These are phyloP conservation scores for Colletotrichum caudatum DNA, from an alignment of 2,329 filamentous ascomycete genomes.

Conservation along the genomic window DNA sequence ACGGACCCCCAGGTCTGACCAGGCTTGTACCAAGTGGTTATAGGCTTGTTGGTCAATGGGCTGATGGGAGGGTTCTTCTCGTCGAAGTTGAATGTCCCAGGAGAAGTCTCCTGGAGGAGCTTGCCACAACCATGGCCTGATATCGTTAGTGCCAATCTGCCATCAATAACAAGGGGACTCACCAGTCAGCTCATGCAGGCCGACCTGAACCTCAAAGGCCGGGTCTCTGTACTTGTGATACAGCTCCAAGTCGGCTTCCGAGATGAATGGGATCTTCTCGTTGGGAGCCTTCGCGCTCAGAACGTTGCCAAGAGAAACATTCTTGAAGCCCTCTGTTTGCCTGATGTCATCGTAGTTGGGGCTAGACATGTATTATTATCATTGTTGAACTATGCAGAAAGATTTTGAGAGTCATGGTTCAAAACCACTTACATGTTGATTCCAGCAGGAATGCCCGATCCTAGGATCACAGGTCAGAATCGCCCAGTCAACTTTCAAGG, in stretches of 20 bases:
- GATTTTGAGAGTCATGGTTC: not conserved
- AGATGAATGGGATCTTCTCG: conserved; percentile 92
- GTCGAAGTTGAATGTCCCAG: conserved; percentile 91
- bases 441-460: conserved; percentile 74
- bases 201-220: conserved; percentile 95
- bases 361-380: conserved; percentile 45
- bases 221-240: conserved; percentile 87
- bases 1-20: conserved; percentile 95
- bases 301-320: conserved; percentile 93
- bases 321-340: conserved; percentile 90
- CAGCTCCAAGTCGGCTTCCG: conserved; percentile 78
- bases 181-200: conserved; percentile 83
- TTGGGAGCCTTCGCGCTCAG: conserved; percentile 91
- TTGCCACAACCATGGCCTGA: conserved; percentile 90
- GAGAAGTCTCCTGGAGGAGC: conserved; percentile 87
- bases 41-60: conserved; percentile 80
- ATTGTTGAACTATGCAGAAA: not conserved
- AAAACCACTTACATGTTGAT: conserved; percentile 67
- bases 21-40: conserved; percentile 91
- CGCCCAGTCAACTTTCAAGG: too few species aligned
- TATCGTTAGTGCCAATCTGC: conserved; percentile 37
- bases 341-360: conserved; percentile 82
- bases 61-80: conserved; percentile 82
- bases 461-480: conserved; percentile 52
- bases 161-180: not conserved